Conservation (phyloP, 2,329 filamentous ascomycete genomes). For the Paraphoma chrysanthemicola region DNA sequence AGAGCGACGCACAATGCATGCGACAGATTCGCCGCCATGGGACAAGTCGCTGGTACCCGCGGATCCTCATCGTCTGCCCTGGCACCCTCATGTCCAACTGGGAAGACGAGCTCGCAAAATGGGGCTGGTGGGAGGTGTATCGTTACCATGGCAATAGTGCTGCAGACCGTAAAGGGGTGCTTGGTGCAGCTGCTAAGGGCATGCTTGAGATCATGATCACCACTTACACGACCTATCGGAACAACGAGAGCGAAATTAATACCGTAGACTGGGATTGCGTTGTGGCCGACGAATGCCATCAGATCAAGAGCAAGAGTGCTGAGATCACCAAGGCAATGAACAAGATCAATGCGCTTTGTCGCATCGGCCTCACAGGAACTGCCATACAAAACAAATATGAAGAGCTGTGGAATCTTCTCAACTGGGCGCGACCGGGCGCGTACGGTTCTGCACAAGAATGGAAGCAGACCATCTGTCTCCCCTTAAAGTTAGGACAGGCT, state of each 20-base stretch:
- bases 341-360: conserved; percentile 86
- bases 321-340: conserved; percentile 87
- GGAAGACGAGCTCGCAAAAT: conserved; percentile 82
- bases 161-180: conserved; percentile 70
- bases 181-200: conserved; percentile 76
- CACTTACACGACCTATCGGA: conserved; percentile 86
- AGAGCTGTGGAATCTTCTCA: conserved; percentile 92
- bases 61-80: conserved; percentile 85
- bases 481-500: conserved; percentile 85
- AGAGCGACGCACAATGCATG: conserved; percentile 85
- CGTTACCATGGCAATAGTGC: conserved; percentile 72
- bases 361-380: conserved; percentile 92
- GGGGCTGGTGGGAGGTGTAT: conserved; percentile 96
- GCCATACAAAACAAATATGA: conserved; percentile 98
- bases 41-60: conserved; percentile 76
- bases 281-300: conserved; percentile 92
- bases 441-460: conserved; percentile 75
- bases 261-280: conserved; percentile 91
- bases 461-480: conserved; percentile 78
- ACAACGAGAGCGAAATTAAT: conserved; percentile 80
- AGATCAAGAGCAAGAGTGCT: conserved; percentile 79
- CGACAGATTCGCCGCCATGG: conserved; percentile 75
- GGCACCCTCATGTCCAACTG: conserved; percentile 90
- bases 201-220: conserved; percentile 91
- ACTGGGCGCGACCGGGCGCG: conserved; percentile 90